Evolutionary conservation across 768 basidiomycete genomes (phyloP).

Genomic region (Tricholoma terreum): DNA sequence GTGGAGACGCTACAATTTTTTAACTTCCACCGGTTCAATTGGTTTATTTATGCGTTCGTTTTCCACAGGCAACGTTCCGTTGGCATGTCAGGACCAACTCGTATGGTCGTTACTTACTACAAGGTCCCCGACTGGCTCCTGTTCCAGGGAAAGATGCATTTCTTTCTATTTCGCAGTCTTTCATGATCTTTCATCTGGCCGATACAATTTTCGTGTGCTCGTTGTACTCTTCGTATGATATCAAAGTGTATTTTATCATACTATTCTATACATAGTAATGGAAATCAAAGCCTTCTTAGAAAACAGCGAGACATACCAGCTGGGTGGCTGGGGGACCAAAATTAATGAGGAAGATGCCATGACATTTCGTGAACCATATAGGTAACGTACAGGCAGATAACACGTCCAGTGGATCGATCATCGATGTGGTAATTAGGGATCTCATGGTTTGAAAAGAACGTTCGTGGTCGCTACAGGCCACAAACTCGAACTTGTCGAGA

Average conservation of each 20-base stretch:
- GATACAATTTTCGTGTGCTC: slow-evolving; percentile 17
- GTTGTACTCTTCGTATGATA: slow-evolving; percentile 33
- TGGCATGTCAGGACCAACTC: slow-evolving; percentile 2
- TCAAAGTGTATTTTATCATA: slow-evolving; percentile 37
- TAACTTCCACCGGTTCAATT: slow-evolving; percentile 29
- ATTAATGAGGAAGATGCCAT: too few relatives aligned
- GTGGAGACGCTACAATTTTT: slow-evolving; percentile 18
- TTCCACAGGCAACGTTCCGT: slow-evolving; percentile 24
- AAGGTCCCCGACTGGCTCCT: slow-evolving; percentile 12
- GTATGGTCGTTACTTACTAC: slow-evolving; percentile 4
- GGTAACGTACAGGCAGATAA: too few relatives aligned
- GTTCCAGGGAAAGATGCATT: slow-evolving; percentile 13
- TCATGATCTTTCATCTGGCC: slow-evolving; percentile 5
- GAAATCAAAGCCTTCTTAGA: not conserved
- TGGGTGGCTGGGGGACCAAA: too few relatives aligned
- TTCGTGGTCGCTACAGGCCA: too few relatives aligned
- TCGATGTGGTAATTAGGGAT: too few relatives aligned
- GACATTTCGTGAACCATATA: too few relatives aligned
- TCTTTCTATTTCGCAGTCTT: slow-evolving; percentile 10
- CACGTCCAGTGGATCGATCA: too few relatives aligned
- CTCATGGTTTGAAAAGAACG: too few relatives aligned
- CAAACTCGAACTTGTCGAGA: too few relatives aligned
- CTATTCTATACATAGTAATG: slow-evolving; percentile 32
- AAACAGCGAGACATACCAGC: too few relatives aligned
- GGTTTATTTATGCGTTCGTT: slow-evolving; percentile 44